Evolutionary conservation across 2,329 filamentous ascomycete genomes (phyloP), one percentile per base, ranked within the genome.

Genomic region (Colletotrichum sp.): DNA sequence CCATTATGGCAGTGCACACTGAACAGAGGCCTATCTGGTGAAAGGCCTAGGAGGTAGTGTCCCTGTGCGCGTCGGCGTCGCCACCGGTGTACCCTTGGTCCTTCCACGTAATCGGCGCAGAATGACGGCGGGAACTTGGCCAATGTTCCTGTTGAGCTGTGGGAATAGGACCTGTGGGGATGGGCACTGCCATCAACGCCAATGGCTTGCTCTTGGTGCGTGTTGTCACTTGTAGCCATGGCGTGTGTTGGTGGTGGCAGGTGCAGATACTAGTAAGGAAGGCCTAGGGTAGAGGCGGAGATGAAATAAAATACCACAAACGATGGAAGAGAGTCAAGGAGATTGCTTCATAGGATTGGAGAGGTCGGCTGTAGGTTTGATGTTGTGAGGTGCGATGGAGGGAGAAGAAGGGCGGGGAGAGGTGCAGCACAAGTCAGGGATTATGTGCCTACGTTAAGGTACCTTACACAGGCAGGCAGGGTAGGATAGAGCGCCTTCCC

Each of bases 271-370:
- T n/a, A 30, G n/a, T 12, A 19, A 61, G 16, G 57, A 61, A 30
- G 57, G 19, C 8, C 57, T 29, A n/a, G 27, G 57, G 7, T n/a
- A 11, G 57, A 30, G 29, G 57, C 19, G 39, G 3, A 12, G 39
- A 49, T n/a, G 39, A 49, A 49, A 49, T n/a, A n/a, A 49, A 49
- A 49, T 49, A 49, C 39, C 39, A n/a, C 39, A 12, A 49, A 49
- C 5, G 2, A 7, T 49, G 39, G 0, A 0, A 49, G 9, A n/a
- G 19, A 49, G 39, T 49, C 39, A n/a, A 49, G 39, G 0, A n/a
- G 19, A 12, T 49, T 44, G 19, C 39, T 49, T 49, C 19, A 0
- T n/a, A n/a, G 39, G 19, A 49, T 3, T 49, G 39, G 9, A n/a
- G 5, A 12, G 39, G 39, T 12, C 39, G 39, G 39, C 19, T 49